phyloP scores from a whole-genome alignment of 805 yeast genomes.

The Torulaspora franciscae region DNA sequence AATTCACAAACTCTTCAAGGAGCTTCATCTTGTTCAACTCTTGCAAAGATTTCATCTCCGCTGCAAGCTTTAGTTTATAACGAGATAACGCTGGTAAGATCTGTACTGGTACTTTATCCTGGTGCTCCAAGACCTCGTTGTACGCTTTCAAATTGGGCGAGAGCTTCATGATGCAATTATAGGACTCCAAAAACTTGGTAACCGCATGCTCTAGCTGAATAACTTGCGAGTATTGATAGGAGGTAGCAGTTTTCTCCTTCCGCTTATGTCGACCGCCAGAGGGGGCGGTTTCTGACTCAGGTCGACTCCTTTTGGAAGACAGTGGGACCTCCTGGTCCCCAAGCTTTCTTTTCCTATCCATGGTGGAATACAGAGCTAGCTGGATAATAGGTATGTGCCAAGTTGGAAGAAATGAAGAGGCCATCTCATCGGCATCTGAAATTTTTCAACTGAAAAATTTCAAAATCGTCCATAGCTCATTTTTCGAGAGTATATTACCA shows the following conservation, averaged over 20 bases:
- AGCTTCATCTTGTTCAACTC: conserved; percentile 45
- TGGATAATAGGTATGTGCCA: not conserved
- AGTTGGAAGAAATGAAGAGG: not conserved
- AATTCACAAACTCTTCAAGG: conserved; percentile 51
- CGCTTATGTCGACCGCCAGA: conserved; percentile 9
- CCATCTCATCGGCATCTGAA: conserved; percentile 1
- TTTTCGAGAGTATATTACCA: too few species aligned
- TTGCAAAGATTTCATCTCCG: conserved; percentile 53
- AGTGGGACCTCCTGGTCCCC: conserved; percentile 17
- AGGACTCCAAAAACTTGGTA: conserved; percentile 47
- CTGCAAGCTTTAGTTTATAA: conserved; percentile 54
- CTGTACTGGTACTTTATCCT: conserved; percentile 36
- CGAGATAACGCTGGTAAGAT: conserved; percentile 48
- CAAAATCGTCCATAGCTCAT: not conserved
- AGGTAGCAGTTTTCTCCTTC: conserved; percentile 13
- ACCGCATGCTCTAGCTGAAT: conserved; percentile 51
- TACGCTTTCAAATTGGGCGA: conserved; percentile 50
- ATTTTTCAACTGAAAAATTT: conserved; percentile 1
- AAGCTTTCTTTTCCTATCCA: conserved; percentile 12
- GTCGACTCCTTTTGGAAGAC: conserved; percentile 11
- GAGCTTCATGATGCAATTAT: conserved; percentile 47
- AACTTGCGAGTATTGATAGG: conserved; percentile 26
- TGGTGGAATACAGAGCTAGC: not conserved
- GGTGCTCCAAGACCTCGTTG: conserved; percentile 34
- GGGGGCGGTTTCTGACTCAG: conserved; percentile 4